These are phyloP conservation scores for Hyaloscypha hepaticicola DNA, from an alignment of 495 filamentous ascomycete species.

Conservation along the genomic window DNA sequence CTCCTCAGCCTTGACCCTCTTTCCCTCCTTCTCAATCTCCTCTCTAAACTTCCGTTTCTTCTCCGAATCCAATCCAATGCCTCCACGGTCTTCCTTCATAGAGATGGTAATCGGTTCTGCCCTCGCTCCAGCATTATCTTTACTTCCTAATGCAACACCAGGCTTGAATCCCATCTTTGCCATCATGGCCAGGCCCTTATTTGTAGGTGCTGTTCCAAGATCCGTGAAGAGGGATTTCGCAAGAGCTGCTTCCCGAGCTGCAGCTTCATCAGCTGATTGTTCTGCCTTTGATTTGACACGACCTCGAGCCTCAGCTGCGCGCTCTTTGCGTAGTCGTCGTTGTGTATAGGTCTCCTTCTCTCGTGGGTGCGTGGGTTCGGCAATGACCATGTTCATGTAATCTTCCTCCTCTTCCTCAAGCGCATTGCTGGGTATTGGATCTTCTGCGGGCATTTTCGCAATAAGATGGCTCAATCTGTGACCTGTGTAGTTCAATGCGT, in stretches of 20 bases:
- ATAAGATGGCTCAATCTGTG: not conserved
- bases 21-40: slow-evolving; percentile 48
- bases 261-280: slow-evolving; percentile 64
- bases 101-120: slow-evolving; percentile 43
- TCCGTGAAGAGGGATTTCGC: slow-evolving; percentile 64
- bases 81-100: slow-evolving; percentile 78
- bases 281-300: slow-evolving; percentile 80
- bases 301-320: slow-evolving; percentile 58
- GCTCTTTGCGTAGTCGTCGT: slow-evolving; percentile 51
- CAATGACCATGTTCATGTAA: slow-evolving; percentile 67
- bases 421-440: slow-evolving; percentile 4
- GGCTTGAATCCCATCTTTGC: slow-evolving; percentile 87
- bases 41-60: slow-evolving; percentile 76
- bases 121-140: slow-evolving; percentile 28
- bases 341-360: slow-evolving; percentile 56
- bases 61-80: slow-evolving; percentile 81
- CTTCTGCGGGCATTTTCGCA: slow-evolving; percentile 24
- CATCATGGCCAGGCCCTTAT: slow-evolving; percentile 95
- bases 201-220: slow-evolving; percentile 42
- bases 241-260: slow-evolving; percentile 72
- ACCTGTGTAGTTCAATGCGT: not conserved
- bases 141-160: slow-evolving; percentile 68
- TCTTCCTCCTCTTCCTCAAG: slow-evolving; percentile 45
- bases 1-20: slow-evolving; percentile 67
- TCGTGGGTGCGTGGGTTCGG: slow-evolving; percentile 32